A percentile compares a stretch with the other conserved stretches of the same genome.
Evolutionary conservation across 345 rosid genomes (phyloP).

Genomic region (Melaleuca alternifolia): DNA sequence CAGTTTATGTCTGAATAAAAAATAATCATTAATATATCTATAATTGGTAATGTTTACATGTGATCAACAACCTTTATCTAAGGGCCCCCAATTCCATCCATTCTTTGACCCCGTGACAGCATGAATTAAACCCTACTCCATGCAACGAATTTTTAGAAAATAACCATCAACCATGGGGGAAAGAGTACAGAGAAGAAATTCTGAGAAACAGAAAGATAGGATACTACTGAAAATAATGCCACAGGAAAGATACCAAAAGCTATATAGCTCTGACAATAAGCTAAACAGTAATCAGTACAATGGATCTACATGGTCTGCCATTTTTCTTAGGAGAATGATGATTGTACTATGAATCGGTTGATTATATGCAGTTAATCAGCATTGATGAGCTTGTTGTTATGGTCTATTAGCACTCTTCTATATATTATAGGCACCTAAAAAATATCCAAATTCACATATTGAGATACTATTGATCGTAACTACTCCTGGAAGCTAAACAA

Average conservation of each 20-base stretch:
- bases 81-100: not conserved
- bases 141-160: not conserved
- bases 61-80: not conserved
- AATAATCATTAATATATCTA: not conserved
- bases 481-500: not conserved
- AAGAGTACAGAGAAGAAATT: not conserved
- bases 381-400: not conserved
- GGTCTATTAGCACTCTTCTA: not conserved
- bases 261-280: not conserved
- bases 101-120: not conserved
- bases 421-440: not conserved
- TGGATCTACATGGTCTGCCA: not conserved
- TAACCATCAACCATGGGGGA: not conserved
- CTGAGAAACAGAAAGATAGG: not conserved
- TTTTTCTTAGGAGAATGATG: not conserved
- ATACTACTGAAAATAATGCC: not conserved
- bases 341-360: not conserved
- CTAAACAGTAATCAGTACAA: not conserved
- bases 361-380: not conserved
- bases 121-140: not conserved
- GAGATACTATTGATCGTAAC: not conserved
- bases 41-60: not conserved
- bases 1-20: not conserved
- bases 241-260: not conserved
- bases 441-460: not conserved